phyloP scores from a whole-genome alignment of 2,329 filamentous ascomycete species.

The Corinectria fuckeliana region DNA sequence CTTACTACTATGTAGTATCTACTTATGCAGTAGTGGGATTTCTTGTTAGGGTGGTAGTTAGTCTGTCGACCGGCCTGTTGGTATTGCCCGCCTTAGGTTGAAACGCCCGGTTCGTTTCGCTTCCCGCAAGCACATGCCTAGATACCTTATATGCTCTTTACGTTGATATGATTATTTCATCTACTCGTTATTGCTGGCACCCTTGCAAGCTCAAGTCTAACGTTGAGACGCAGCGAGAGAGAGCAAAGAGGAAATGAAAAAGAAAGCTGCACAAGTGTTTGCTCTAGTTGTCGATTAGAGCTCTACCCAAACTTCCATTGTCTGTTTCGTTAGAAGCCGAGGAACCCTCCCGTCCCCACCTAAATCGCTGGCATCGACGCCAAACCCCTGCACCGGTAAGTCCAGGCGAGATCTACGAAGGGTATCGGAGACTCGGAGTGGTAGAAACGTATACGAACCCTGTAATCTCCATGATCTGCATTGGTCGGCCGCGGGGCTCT shows the following conservation, averaged over 20 bases:
- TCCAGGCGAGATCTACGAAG: conserved; percentile 9
- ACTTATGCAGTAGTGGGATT: too few species aligned
- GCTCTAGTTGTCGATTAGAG: neutral
- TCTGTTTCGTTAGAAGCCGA: neutral
- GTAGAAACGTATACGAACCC: conserved; percentile 21
- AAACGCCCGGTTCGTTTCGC: conserved; percentile 32
- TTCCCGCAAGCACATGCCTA: neutral
- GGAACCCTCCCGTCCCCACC: neutral
- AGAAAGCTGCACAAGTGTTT: neutral
- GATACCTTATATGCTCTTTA: too few species aligned
- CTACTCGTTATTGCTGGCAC: neutral
- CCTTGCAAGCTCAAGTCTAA: neutral
- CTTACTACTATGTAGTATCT: too few species aligned
- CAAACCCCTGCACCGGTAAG: neutral
- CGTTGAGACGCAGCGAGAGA: neutral
- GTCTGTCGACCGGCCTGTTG: neutral
- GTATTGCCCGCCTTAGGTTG: conserved; percentile 20
- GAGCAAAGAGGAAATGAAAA: neutral
- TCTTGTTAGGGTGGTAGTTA: neutral
- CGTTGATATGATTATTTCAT: too few species aligned
- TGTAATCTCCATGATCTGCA: conserved; percentile 36
- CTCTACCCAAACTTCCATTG: too few species aligned
- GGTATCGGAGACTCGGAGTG: neutral
- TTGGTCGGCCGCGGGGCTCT: conserved; percentile 1
- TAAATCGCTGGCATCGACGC: neutral